These are phyloP conservation scores for Poterioochromonas sp. DNA, from an alignment of 352 stramenopile genomes.

Conservation along the genomic window DNA sequence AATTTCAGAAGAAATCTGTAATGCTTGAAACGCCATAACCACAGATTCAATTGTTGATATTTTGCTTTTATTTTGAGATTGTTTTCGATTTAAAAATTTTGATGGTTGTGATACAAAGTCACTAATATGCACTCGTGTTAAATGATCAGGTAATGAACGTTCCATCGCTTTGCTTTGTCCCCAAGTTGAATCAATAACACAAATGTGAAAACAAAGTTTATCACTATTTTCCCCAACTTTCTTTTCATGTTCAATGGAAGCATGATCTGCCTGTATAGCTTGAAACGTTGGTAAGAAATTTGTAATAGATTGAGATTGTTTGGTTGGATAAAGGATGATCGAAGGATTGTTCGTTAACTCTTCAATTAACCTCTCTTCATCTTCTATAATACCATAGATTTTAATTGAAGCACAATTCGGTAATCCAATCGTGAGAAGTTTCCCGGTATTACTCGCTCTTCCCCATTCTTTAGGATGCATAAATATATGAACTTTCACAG, in stretches of 20 bases:
- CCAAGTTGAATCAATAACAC: constrained; percentile 20
- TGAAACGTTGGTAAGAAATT: background rate
- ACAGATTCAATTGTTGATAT: constrained; percentile 17
- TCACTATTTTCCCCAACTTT: too few species aligned
- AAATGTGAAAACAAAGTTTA: too few species aligned
- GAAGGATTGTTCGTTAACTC: background rate
- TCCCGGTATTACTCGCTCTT: constrained; percentile 17
- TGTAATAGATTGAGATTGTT: constrained; percentile 1
- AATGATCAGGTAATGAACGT: background rate
- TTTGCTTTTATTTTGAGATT: constrained; percentile 3
- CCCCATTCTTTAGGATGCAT: constrained; percentile 34
- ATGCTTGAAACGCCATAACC: background rate
- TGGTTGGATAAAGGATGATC: constrained; percentile 21
- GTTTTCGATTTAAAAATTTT: constrained; percentile 28
- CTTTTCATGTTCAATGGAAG: background rate
- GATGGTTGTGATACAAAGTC: background rate
- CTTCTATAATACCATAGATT: constrained; percentile 6
- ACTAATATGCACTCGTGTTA: background rate
- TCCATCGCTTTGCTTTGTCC: background rate
- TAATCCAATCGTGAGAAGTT: constrained; percentile 3
- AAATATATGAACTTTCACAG: background rate
- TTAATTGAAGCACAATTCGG: background rate
- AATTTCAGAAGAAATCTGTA: background rate
- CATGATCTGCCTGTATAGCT: too few species aligned
- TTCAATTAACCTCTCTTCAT: background rate